These are phyloP conservation scores for Hirschfeldia incana DNA, from an alignment of 345 rosid species.

Conservation along the genomic window DNA sequence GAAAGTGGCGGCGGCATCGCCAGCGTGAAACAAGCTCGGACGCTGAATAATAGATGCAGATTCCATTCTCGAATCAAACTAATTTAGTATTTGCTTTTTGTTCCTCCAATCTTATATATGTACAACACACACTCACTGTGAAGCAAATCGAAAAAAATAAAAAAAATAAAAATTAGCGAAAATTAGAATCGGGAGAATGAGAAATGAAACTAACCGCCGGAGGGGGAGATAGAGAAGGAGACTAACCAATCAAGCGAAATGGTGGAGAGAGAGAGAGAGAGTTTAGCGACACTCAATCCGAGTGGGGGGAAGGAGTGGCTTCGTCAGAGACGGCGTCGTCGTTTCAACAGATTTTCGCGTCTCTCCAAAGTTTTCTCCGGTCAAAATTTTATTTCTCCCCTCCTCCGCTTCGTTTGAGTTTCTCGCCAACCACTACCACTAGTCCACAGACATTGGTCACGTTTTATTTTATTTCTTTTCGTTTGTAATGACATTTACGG, in stretches of 20 bases:
- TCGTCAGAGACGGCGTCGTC: not conserved
- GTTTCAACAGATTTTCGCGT: not conserved
- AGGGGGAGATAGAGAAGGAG: not conserved
- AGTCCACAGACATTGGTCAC: slow-evolving; percentile 20
- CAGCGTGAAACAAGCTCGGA: slow-evolving; percentile 38
- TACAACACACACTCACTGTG: slow-evolving; percentile 35
- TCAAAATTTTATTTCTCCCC: not conserved
- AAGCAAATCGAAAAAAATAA: slow-evolving; percentile 3
- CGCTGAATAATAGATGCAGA: slow-evolving; percentile 52
- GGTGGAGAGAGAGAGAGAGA: not conserved
- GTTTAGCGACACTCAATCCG: not conserved
- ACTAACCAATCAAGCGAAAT: slow-evolving; percentile 35
- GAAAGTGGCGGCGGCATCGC: slow-evolving; percentile 3
- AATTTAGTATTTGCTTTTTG: not conserved
- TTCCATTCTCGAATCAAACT: slow-evolving; percentile 52
- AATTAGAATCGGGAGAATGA: not conserved
- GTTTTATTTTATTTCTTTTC: not conserved
- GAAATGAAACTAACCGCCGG: not conserved
- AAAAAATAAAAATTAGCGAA: not conserved
- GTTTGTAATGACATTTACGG: not conserved
- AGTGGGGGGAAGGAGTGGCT: slow-evolving; percentile 1
- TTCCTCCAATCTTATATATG: not conserved
- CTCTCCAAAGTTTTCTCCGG: slow-evolving; percentile 13
- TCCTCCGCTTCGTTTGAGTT: not conserved
- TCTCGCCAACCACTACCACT: slow-evolving; percentile 14